Conservation (phyloP, 106 monocot genomes). For the Apostasia ramifera region DNA sequence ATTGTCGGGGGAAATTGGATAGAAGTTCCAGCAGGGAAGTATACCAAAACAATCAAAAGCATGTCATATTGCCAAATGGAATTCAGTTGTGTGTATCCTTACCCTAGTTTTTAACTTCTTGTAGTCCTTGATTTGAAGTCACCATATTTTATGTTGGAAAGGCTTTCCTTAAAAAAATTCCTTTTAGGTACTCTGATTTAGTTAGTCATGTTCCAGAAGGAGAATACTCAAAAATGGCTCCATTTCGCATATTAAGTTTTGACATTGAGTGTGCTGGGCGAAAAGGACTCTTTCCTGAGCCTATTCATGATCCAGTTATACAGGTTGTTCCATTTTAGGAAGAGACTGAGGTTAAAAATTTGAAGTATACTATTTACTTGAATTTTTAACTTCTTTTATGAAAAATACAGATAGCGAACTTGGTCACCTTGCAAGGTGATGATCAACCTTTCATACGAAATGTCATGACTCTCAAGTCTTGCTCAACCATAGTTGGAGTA, state of each 20-base stretch:
- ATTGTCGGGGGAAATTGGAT: conserved; percentile 99
- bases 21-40: conserved; percentile 80
- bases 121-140: neutral
- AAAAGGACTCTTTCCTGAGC: conserved; percentile 95
- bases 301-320: conserved; percentile 97
- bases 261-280: conserved; percentile 99
- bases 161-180: conserved; percentile 26
- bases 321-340: conserved; percentile 48
- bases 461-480: conserved; percentile 97
- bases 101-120: neutral
- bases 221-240: conserved; percentile 95
- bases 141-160: conserved; percentile 2
- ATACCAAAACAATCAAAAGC: conserved; percentile 42
- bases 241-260: conserved; percentile 98
- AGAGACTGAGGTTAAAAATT: no score
- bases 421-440: conserved; percentile 89
- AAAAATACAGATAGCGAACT: conserved; percentile 79
- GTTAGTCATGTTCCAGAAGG: conserved; percentile 90
- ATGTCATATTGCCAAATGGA: conserved; percentile 92
- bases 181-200: conserved; percentile 77
- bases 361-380: neutral
- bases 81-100: conserved; percentile 93
- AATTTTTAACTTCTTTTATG: conserved; percentile 4
- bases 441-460: conserved; percentile 74
- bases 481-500: conserved; percentile 90